Percentiles rank a stretch among this genome's conserved stretches.
Conservation (phyloP, 345 rosid genomes). For the Citrus inodora region DNA sequence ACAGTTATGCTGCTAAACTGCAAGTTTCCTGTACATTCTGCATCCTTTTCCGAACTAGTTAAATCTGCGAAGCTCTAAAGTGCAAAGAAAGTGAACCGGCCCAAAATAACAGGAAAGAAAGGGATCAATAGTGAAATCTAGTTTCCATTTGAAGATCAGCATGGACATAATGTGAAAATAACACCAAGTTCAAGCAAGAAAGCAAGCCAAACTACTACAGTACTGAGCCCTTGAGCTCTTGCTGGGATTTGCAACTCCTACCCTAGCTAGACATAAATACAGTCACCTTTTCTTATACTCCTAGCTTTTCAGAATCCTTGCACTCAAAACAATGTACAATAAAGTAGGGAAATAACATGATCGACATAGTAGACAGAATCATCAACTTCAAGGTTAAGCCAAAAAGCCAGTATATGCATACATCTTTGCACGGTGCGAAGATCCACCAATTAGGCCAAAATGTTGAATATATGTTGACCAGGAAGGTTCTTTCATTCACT, state of each 20-base stretch:
- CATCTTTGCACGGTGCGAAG: conserved; percentile 13
- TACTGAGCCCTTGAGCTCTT: conserved; percentile 4
- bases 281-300: conserved; percentile 17
- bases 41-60: background rate
- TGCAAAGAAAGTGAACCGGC: background rate
- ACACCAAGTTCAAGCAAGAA: background rate
- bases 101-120: background rate
- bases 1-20: too few species aligned
- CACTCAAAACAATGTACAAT: conserved; percentile 29
- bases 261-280: conserved; percentile 25
- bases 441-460: conserved; percentile 6
- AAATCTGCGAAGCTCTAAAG: background rate
- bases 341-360: background rate
- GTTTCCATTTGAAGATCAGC: background rate
- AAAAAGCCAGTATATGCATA: conserved; percentile 9
- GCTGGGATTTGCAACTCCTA: conserved; percentile 13
- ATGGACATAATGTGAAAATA: background rate
- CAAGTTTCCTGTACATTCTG: background rate
- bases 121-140: background rate
- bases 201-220: conserved; percentile 16
- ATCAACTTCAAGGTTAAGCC: conserved; percentile 17
- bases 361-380: conserved; percentile 10
- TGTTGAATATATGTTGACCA: conserved; percentile 4
- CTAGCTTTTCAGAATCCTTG: conserved; percentile 21
- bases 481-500: background rate